A percentile compares a stretch with the other conserved stretches of the same genome.
These are phyloP conservation scores for Scedosporium apiospermum DNA, from an alignment of 2,329 filamentous ascomycete genomes.

Conservation along the genomic window DNA sequence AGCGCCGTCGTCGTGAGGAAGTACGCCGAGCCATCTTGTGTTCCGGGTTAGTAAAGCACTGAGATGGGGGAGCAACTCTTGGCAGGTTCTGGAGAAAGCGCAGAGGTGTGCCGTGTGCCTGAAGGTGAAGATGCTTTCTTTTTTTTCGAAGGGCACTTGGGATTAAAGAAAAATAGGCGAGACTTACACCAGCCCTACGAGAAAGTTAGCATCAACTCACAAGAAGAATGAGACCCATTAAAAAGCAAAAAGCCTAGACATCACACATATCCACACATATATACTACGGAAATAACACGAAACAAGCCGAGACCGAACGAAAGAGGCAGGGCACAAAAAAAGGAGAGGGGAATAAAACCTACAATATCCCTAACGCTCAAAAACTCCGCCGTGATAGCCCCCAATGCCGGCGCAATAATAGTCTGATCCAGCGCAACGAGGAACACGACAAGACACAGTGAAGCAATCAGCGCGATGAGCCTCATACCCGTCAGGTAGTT, in stretches of 20 bases:
- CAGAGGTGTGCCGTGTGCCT: constrained; percentile 4
- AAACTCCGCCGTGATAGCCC: constrained; percentile 38
- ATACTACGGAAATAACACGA: too few relatives aligned
- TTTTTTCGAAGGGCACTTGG: neutral
- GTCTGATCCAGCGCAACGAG: constrained; percentile 42
- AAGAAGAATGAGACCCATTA: neutral
- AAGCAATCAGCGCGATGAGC: constrained; percentile 30
- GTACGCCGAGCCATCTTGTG: constrained; percentile 35
- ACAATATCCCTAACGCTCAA: constrained; percentile 35
- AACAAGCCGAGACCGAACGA: too few relatives aligned
- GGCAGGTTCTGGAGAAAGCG: neutral
- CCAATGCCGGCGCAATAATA: constrained; percentile 42
- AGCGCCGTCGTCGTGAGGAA: constrained; percentile 39
- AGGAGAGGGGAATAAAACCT: constrained; percentile 8
- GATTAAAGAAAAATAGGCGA: neutral
- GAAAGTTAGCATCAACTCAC: neutral
- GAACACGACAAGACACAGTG: constrained; percentile 36
- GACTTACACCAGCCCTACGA: constrained; percentile 8
- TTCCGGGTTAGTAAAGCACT: constrained; percentile 8
- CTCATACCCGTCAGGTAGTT: constrained; percentile 30
- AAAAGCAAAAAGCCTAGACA: neutral
- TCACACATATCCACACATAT: too few relatives aligned
- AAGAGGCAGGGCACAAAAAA: neutral
- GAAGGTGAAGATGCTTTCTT: constrained; percentile 13
- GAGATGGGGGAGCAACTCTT: neutral